These are phyloP conservation scores for Geum urbanum DNA, from an alignment of 306 rosid species.

Conservation along the genomic window DNA sequence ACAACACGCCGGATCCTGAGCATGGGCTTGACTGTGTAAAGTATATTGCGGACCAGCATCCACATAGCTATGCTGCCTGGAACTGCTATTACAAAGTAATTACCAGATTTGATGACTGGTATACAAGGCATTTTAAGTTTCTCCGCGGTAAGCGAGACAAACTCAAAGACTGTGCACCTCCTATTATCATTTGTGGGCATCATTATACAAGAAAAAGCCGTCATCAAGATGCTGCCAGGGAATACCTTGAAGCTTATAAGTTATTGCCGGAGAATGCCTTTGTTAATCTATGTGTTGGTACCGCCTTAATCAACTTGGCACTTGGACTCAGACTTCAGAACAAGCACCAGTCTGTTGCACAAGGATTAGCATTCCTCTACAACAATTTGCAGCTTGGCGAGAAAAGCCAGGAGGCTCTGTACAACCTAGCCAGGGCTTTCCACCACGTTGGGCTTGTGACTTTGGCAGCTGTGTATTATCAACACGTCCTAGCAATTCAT, in stretches of 20 bases:
- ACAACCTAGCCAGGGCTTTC: constrained; percentile 74
- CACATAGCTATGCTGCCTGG: constrained; percentile 82
- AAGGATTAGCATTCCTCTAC: constrained; percentile 85
- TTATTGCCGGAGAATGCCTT: constrained; percentile 67
- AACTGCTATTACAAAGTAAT: constrained; percentile 94
- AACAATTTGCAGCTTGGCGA: constrained; percentile 61
- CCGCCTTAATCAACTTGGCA: constrained; percentile 79
- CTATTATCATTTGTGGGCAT: constrained; percentile 68
- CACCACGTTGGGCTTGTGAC: constrained; percentile 83
- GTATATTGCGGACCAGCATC: constrained; percentile 71
- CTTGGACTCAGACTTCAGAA: constrained; percentile 87
- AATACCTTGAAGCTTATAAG: constrained; percentile 86
- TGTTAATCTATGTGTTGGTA: constrained; percentile 83
- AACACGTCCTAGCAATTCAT: constrained; percentile 55
- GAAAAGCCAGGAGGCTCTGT: constrained; percentile 82
- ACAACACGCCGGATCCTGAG: constrained; percentile 73
- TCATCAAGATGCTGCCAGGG: constrained; percentile 88
- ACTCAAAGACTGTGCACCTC: constrained; percentile 67
- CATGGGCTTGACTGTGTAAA: constrained; percentile 83
- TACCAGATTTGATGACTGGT: constrained; percentile 72
- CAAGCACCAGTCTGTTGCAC: constrained; percentile 77
- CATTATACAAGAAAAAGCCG: constrained; percentile 64
- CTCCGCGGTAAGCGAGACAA: constrained; percentile 56
- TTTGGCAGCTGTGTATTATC: constrained; percentile 60
- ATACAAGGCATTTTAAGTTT: constrained; percentile 69